A percentile compares a stretch with the other conserved stretches of the same genome.
These are phyloP conservation scores for Phytophthora vignae DNA, from an alignment of 352 stramenopile genomes.

Conservation along the genomic window DNA sequence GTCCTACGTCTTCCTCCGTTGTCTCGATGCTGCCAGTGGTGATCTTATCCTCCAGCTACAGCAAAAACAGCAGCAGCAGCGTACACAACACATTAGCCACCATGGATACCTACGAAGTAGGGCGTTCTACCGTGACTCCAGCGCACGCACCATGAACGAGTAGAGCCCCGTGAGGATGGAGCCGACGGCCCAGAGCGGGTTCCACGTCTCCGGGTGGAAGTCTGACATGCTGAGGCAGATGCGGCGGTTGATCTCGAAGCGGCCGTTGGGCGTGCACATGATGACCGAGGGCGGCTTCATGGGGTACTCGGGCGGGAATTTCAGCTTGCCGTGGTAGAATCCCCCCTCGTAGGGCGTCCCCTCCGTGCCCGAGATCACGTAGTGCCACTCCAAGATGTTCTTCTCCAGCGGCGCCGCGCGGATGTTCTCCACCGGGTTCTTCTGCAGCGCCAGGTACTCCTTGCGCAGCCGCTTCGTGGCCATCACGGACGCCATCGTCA, in stretches of 20 bases:
- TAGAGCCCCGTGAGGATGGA: conserved; percentile 96
- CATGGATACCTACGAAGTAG: neutral
- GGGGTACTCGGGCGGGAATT: conserved; percentile 94
- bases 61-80: neutral
- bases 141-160: conserved; percentile 92
- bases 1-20: conserved; percentile 60
- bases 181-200: conserved; percentile 95
- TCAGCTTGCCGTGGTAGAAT: conserved; percentile 92
- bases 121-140: neutral
- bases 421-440: conserved; percentile 91
- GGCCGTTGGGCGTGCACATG: conserved; percentile 95
- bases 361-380: conserved; percentile 85
- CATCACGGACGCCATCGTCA: conserved; percentile 74
- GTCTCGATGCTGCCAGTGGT: conserved; percentile 90
- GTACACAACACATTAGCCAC: neutral
- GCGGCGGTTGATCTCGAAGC: conserved; percentile 93
- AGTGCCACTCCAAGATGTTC: conserved; percentile 97
- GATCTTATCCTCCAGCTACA: conserved; percentile 72
- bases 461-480: conserved; percentile 91
- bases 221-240: conserved; percentile 96
- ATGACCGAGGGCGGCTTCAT: conserved; percentile 95
- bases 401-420: conserved; percentile 85
- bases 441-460: conserved; percentile 90
- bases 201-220: conserved; percentile 96
- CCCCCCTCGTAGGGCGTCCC: conserved; percentile 85